Conservation (phyloP, 345 rosid species). For the Eucalyptus leucophloia region DNA sequence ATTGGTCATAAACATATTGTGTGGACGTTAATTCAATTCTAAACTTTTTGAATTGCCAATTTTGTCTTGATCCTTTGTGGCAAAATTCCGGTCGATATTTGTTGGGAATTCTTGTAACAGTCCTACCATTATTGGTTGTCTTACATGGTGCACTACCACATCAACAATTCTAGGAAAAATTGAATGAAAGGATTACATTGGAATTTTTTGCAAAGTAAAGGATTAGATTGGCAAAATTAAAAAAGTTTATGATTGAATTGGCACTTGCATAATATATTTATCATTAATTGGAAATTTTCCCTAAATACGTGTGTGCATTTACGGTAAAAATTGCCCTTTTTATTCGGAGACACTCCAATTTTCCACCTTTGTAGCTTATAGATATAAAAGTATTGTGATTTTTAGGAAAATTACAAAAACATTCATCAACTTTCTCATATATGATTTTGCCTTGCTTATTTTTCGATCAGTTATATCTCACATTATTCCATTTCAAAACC, state of each 20-base stretch:
- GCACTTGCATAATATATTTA: neutral
- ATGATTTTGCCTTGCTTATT: neutral
- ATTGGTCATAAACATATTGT: neutral
- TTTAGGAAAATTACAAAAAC: neutral
- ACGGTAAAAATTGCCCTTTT: neutral
- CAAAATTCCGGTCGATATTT: fast-evolving
- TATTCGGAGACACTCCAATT: neutral
- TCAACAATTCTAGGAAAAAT: neutral
- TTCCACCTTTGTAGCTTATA: neutral
- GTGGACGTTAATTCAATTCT: neutral
- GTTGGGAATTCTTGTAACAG: neutral
- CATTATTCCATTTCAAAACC: neutral
- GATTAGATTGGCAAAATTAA: neutral
- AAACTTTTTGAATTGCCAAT: neutral
- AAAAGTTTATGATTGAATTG: neutral
- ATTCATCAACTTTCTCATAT: neutral
- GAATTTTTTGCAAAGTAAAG: neutral
- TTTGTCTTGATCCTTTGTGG: neutral
- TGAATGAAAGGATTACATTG: neutral
- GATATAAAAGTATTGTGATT: neutral
- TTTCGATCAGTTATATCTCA: neutral
- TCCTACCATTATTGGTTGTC: no score
- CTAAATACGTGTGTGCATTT: neutral
- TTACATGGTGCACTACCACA: neutral
- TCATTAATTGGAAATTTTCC: neutral